phyloP scores from a whole-genome alignment of 768 basidiomycete species.

The Pleurotus cornucopiae region DNA sequence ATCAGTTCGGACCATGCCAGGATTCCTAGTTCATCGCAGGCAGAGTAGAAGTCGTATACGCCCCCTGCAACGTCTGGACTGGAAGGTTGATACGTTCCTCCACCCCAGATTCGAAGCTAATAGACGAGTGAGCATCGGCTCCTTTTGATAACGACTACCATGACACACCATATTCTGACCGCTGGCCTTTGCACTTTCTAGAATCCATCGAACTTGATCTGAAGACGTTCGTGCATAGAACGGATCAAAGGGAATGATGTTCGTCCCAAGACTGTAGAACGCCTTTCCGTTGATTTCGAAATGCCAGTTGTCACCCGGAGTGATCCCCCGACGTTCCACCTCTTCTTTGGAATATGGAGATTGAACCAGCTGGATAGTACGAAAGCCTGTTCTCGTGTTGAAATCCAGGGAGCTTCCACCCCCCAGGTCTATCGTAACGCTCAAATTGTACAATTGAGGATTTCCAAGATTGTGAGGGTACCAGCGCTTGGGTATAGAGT shows the following conservation, averaged over 20 bases:
- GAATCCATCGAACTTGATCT: slow-evolving; percentile 48
- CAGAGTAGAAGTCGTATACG: slow-evolving; percentile 51
- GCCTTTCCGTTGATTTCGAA: slow-evolving; percentile 55
- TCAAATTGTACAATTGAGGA: slow-evolving; percentile 52
- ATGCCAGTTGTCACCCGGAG: slow-evolving; percentile 58
- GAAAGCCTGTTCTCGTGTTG: slow-evolving; percentile 49
- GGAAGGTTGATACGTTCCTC: slow-evolving; percentile 49
- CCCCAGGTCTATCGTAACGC: slow-evolving; percentile 30
- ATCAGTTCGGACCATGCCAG: slow-evolving; percentile 61
- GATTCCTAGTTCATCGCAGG: slow-evolving; percentile 59
- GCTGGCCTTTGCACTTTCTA: slow-evolving; percentile 49
- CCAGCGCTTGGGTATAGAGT: slow-evolving; percentile 45
- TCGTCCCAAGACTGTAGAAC: slow-evolving; percentile 53
- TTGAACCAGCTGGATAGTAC: slow-evolving; percentile 53
- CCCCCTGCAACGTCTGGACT: slow-evolving; percentile 34
- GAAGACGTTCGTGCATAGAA: slow-evolving; percentile 50
- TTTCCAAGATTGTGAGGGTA: slow-evolving; percentile 52
- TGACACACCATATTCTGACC: slow-evolving; percentile 55
- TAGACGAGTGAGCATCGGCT: not conserved
- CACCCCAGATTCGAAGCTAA: slow-evolving; percentile 58
- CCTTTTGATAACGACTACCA: no score
- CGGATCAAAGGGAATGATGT: slow-evolving; percentile 58
- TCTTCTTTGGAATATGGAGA: slow-evolving; percentile 41
- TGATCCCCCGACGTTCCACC: slow-evolving; percentile 42
- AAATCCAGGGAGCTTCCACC: slow-evolving; percentile 25